Percentiles rank a stretch among this genome's conserved stretches.
Evolutionary conservation across 169 alveolate genomes (phyloP).

Genomic region (Haemoproteus tartakovskyi): DNA sequence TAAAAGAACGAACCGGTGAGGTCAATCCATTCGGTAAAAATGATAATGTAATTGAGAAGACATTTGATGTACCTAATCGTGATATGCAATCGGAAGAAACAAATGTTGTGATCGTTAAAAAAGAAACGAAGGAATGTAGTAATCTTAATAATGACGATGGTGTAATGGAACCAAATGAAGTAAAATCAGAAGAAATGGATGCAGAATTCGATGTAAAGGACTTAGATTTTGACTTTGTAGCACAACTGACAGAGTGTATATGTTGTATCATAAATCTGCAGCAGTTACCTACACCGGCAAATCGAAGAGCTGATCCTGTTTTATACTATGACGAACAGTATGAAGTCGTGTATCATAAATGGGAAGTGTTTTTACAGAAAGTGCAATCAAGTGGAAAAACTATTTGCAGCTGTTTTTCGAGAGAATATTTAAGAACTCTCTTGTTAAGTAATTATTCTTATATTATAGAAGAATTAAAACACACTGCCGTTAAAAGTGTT

Average conservation of each 20-base stretch:
- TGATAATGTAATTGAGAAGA: neutral
- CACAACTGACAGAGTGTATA: slow-evolving; percentile 42
- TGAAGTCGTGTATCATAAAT: slow-evolving; percentile 33
- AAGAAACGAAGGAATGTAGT: neutral
- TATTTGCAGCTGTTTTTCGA: slow-evolving; percentile 44
- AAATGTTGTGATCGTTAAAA: neutral
- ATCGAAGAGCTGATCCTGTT: slow-evolving; percentile 15
- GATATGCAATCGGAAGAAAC: too few relatives aligned
- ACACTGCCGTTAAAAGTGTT: slow-evolving; percentile 53
- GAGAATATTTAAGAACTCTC: slow-evolving; percentile 29
- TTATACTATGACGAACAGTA: slow-evolving; percentile 41
- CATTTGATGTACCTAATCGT: neutral
- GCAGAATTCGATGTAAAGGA: neutral
- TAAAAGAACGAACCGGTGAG: neutral
- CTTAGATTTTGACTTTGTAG: neutral
- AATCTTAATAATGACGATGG: neutral
- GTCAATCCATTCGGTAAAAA: neutral
- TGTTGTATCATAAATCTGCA: slow-evolving; percentile 48
- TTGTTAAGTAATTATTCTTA: slow-evolving; percentile 35
- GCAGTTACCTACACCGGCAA: slow-evolving; percentile 10
- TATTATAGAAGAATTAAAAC: slow-evolving; percentile 48
- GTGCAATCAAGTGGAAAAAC: slow-evolving; percentile 56
- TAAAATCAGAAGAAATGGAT: neutral
- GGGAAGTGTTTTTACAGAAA: slow-evolving; percentile 47
- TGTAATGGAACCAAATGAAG: neutral